Base-by-base conservation (phyloP, 2,329 filamentous ascomycete species). In the Coniochaeta ligniaria region DNA sequence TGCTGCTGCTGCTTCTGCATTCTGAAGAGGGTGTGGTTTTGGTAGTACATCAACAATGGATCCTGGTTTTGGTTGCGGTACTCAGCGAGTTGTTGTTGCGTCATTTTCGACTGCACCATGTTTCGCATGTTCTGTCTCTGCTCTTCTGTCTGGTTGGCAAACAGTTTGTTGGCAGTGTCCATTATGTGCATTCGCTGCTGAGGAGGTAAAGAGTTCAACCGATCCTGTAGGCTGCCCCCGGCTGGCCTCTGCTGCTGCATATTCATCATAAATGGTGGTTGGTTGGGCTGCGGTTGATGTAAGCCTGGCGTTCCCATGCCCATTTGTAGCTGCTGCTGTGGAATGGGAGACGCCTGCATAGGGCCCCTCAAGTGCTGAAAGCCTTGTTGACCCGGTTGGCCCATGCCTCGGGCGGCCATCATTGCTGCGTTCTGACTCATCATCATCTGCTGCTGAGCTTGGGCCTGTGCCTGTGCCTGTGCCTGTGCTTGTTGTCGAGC, bases 281-380 rank as follows among this genome's bases (percentile, higher is more conserved):
- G 77, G 38, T 76, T 75, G 0, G 73, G 75, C 69, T 80, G 78
- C 57, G 72, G 75, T 65, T 67, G 75, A 68, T 67, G 75, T 68
- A 65, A 74, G 65, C 64, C 77, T 62, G 67, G 73, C 62, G 71
- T 78, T 41, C 72, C 73, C 69, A 80, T 76, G 26, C 68, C 71
- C 62, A 76, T 68, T 31, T 65, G 69, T 33, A 69, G 73, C 57
- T 72, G 71, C 50, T 72, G 82, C 58, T 78, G 82, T 11, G 79
- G 75, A 26, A 85, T 77, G 41, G 78, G 79, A 1, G 80, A 77
- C 4, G 78, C 72, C 66, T 86, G 83, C 81, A 85, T 84, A 60
- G 78, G 81, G 60, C 84, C 83, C 61, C 84, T 83, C 38, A 86
- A 75, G 56, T 82, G 79, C 63, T 83, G 83, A 61, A 87, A 86